These are phyloP conservation scores for Acrocalymma vagum DNA, from an alignment of 2,329 filamentous ascomycete genomes.

Conservation along the genomic window DNA sequence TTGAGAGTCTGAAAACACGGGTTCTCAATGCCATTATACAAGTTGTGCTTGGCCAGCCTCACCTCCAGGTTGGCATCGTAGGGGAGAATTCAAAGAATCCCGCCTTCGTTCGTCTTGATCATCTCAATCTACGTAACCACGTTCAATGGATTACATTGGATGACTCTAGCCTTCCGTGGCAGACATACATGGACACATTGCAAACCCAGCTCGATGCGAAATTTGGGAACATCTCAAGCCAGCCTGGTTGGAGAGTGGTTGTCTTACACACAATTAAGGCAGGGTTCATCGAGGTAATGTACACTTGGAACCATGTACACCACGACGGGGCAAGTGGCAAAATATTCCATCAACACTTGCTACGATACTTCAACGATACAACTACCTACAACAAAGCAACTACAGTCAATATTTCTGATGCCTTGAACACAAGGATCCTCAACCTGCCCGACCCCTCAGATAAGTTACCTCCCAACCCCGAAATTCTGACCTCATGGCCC, in stretches of 20 bases:
- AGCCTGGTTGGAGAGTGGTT: conserved; percentile 21
- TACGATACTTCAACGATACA: conserved; percentile 14
- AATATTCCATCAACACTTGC: conserved; percentile 20
- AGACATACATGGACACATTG: conserved; percentile 13
- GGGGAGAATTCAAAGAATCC: conserved; percentile 18
- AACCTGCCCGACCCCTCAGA: conserved; percentile 14
- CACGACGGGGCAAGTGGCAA: conserved; percentile 23
- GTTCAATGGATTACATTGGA: conserved; percentile 18
- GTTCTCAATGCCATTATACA: conserved; percentile 13
- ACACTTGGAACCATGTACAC: conserved; percentile 23
- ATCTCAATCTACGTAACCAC: conserved; percentile 20
- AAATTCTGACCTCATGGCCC: conserved; percentile 16
- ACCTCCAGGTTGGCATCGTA: conserved; percentile 20
- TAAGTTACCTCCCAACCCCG: conserved; percentile 18
- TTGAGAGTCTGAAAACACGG: conserved; percentile 13
- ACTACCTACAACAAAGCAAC: conserved; percentile 1
- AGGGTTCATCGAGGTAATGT: conserved; percentile 15
- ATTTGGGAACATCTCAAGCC: conserved; percentile 17
- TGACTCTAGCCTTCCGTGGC: conserved; percentile 8
- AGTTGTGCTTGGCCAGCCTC: conserved; percentile 17
- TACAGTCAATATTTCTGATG: conserved; percentile 7
- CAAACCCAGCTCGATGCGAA: conserved; percentile 20
- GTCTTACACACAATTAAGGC: conserved; percentile 13
- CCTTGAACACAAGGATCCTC: conserved; percentile 14
- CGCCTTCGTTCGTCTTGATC: conserved; percentile 17